Evolutionary conservation across 2,329 filamentous ascomycete genomes (phyloP), one percentile per base, ranked within the genome.

Genomic region (Tolypocladium amazonense): DNA sequence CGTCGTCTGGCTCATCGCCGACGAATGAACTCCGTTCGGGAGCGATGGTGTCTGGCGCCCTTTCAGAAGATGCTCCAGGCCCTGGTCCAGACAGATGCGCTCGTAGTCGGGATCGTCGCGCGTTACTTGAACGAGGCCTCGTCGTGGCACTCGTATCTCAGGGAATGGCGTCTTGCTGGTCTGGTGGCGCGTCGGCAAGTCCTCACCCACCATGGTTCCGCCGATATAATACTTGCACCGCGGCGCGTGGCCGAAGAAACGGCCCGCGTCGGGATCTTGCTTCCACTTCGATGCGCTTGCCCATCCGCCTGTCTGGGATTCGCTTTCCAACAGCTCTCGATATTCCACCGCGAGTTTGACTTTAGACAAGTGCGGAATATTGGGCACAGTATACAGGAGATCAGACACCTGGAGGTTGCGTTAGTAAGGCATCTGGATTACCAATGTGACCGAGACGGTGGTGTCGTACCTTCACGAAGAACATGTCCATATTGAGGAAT

Each of bases 381-480:
- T 81, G 6, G 84, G 79, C 14, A 87, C 73, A 50, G 81, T 78
- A 63, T 76, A 81, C 74, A 88, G 79, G 60, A 88, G 77, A 64
- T 88, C 85, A 37, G 83, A 85, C 58, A 83, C 75, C 83, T 86
- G 63, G 1, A 50, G 4, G 65, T 61, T 37, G 41, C 25, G 38
- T 59, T 33, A 45, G 37, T 39, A 35, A 39, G 6, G 20, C 14
- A 8, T 12, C 3, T 23, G 12, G 4, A 37, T n/a, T 35, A 30
- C 5, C 20, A 14, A 33, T 33, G 47, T 5, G 15, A 54, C 23
- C 18, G 2, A 15, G 33, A 6, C 15, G 9, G 14, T 53, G 25
- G 7, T 11, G 38, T 62, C 76, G 62, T 72, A 87, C 83, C 77
- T 86, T 87, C 63, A 88, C 81, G 66, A 88, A 87, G 69, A 88